Evolutionary conservation across 2,329 filamentous ascomycete genomes (phyloP).

Genomic region (Westerdykella aurantiaca): DNA sequence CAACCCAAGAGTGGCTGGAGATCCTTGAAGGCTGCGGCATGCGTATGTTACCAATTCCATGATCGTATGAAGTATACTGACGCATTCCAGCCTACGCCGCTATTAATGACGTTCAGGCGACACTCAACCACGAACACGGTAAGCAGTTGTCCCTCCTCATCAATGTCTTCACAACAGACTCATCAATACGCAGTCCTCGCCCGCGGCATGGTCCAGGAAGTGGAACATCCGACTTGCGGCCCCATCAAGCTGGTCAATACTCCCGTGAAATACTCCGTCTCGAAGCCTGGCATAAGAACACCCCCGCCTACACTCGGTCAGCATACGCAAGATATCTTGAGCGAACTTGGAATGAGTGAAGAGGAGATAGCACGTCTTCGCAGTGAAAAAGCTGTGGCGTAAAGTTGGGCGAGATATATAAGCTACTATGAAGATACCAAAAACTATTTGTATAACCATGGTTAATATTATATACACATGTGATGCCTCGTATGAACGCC

Average conservation of each 20-base stretch:
- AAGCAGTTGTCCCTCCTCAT: constrained; percentile 23
- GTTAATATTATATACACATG: too few relatives aligned
- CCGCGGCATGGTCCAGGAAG: constrained; percentile 81
- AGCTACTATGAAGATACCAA: too few relatives aligned
- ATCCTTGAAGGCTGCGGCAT: constrained; percentile 85
- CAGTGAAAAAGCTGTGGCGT: constrained; percentile 33
- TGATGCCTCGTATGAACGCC: too few relatives aligned
- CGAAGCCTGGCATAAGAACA: constrained; percentile 66
- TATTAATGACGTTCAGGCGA: constrained; percentile 84
- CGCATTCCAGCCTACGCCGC: constrained; percentile 62
- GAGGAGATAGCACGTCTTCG: constrained; percentile 28
- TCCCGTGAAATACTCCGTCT: constrained; percentile 88
- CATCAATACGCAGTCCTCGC: constrained; percentile 50
- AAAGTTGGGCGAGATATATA: not conserved
- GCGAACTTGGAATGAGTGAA: constrained; percentile 27
- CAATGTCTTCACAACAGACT: constrained; percentile 3
- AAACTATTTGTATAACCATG: too few relatives aligned
- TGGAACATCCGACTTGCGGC: constrained; percentile 78
- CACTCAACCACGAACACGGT: constrained; percentile 80
- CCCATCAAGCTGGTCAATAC: constrained; percentile 87
- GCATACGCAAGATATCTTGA: constrained; percentile 35
- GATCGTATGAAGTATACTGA: constrained; percentile 3
- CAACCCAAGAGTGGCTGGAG: constrained; percentile 81
- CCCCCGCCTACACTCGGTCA: constrained; percentile 71
- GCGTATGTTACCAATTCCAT: constrained; percentile 41